Conservation (phyloP, 176 grass and related monocot species). For the Eragrostis nindensis region DNA sequence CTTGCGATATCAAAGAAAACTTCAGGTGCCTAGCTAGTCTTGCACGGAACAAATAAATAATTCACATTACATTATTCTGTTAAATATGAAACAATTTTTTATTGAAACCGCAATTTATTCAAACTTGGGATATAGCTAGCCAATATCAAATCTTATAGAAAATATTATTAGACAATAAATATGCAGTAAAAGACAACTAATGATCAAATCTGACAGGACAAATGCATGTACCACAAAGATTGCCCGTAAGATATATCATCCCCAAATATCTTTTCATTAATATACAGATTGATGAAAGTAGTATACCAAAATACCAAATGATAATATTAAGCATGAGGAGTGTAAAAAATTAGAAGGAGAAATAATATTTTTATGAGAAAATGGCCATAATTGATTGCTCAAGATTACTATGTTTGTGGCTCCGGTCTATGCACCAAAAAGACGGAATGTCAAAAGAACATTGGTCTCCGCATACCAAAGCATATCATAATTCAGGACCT, state of each 20-base stretch:
- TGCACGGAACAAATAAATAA: too few relatives aligned
- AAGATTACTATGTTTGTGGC: background rate
- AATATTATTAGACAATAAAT: too few relatives aligned
- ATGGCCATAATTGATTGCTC: background rate
- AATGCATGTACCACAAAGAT: background rate
- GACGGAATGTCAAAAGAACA: too few relatives aligned
- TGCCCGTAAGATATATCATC: background rate
- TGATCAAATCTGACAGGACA: background rate
- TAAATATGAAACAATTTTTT: too few relatives aligned
- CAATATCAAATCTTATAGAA: too few relatives aligned
- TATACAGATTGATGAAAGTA: background rate
- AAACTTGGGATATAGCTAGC: too few relatives aligned
- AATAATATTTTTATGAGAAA: background rate
- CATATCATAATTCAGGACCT: background rate
- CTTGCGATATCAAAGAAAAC: too few relatives aligned
- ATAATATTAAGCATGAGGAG: background rate
- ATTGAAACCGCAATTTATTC: too few relatives aligned
- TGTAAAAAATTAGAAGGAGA: background rate
- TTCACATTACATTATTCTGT: too few relatives aligned
- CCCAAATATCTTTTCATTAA: background rate
- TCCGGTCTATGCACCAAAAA: background rate
- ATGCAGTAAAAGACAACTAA: too few relatives aligned
- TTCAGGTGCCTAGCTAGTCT: too few relatives aligned
- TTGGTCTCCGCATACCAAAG: background rate
- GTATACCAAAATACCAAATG: background rate